Evolutionary conservation across 192 early-diverging fungal species (phyloP), one percentile per base, ranked within the genome.

Genomic region (Powellomyces hirtus): DNA sequence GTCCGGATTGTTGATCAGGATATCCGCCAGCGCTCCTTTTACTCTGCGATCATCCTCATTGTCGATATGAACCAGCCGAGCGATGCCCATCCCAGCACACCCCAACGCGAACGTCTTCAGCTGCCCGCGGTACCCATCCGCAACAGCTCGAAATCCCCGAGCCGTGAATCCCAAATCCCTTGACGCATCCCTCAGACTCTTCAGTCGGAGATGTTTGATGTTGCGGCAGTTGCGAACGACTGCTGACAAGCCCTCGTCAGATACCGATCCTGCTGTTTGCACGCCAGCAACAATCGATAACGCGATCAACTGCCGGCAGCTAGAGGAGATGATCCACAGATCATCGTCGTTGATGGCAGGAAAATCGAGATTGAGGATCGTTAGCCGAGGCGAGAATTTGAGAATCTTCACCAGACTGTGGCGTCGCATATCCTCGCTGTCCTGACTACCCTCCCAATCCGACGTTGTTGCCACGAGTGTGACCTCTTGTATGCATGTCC

Each of bases 311-410:
- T 50, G 35, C 64, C 27, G 18, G 30, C 64, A 66, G 44, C 44
- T 38, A 20, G 49, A 27, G 1, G 64, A 66, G 22, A 66, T 7
- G 18, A 38, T 40, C 64, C 64, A 66, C 29, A 52, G 26, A 30
- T 55, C 64, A 51, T 66, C 64, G 64, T 52, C 64, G 64, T 52
- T 66, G 31, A 66, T 5, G 20, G 51, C 44, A 30, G 64, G 64
- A 10, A 37, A 34, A 37, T 66, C 36, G 4, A 66, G 46, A 5
- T 52, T 30, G 14, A 66, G 35, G 10, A 50, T 30, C 37, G 64
- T 52, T 8, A 66, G 64, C 22, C 46, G 44, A n/a, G 40, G 24
- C 3, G 26, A 22, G 27, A 27, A 24, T 13, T 42, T 26, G 26
- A 62, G 61, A 20, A 62, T 27, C 44, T 42, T 62, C 42, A 20